Evolutionary conservation across 306 rosid species (phyloP), one percentile per base, ranked within the genome.

Genomic region (Ammopiptanthus mongolicus): DNA sequence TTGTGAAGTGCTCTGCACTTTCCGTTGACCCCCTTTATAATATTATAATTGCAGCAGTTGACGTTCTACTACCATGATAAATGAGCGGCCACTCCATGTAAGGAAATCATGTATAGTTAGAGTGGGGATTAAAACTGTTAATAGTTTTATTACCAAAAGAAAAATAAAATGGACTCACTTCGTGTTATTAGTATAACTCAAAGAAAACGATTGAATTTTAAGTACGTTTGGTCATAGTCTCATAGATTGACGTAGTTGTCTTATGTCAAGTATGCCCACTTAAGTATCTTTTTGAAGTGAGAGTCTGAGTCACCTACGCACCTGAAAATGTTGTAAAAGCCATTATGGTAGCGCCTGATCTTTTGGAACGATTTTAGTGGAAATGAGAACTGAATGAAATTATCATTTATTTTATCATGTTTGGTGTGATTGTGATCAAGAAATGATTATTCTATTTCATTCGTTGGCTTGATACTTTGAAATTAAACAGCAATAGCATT

Each of bases 91-190:
- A 47, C 63, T 12, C 13, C 60, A 52, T 61, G 50, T 56, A 58
- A 50, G 71, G 56, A 73, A 84, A 63, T 78, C 51, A 48, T 81
- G 82, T 78, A 81, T 69, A 81, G 83, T 61, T 73, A 63, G 65
- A 56, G 68, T 5, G 60, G 15, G 9, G 34, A 59, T 73, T 46
- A 67, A 44, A 60, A 13, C 36, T 39, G 64, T 15, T 15, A 47
- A 63, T 41, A 71, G 70, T 71, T 78, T 65, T 65, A 44, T 56
- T 34, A 33, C 9, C 6, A 41, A 52, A 69, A 55, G 10, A 22
- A 4, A 8, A 23, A n/a, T 65, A 31, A 25, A 47, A 65, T 44
- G 21, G 62, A 48, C 52, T 41, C 39, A 17, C 14, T 39, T 64
- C 53, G 29, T 21, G 72, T 17, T 69, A 22, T 17, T 69, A 21